Evolutionary conservation across 2,329 filamentous ascomycete genomes (phyloP).

Genomic region (Beauveria rudraprayagi): DNA sequence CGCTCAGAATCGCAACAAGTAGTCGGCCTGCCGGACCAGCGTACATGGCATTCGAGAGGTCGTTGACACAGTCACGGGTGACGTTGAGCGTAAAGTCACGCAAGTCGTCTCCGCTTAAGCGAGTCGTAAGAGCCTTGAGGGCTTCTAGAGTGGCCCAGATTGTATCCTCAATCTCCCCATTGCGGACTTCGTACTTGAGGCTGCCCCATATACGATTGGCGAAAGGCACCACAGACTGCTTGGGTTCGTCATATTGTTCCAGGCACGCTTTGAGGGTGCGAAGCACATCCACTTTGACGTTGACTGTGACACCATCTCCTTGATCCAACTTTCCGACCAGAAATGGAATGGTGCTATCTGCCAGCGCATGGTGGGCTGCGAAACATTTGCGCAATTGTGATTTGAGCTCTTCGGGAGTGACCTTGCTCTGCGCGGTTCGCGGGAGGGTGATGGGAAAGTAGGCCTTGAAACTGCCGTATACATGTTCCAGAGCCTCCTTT

Average conservation of each 20-base stretch:
- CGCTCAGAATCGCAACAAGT: slow-evolving; percentile 42
- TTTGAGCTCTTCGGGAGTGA: slow-evolving; percentile 51
- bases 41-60: slow-evolving; percentile 46
- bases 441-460: slow-evolving; percentile 54
- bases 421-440: slow-evolving; percentile 40
- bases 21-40: slow-evolving; percentile 44
- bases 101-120: slow-evolving; percentile 36
- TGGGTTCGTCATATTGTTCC: slow-evolving; percentile 37
- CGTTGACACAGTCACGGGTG: slow-evolving; percentile 45
- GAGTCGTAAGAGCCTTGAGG: slow-evolving; percentile 39
- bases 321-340: slow-evolving; percentile 50
- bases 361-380: slow-evolving; percentile 38
- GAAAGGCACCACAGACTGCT: slow-evolving; percentile 40
- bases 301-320: slow-evolving; percentile 48
- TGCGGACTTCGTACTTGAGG: slow-evolving; percentile 56
- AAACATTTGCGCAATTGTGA: slow-evolving; percentile 45
- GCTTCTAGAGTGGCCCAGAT: slow-evolving; percentile 49
- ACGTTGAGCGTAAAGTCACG: slow-evolving; percentile 39
- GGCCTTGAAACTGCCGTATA: slow-evolving; percentile 48
- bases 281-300: slow-evolving; percentile 52
- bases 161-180: slow-evolving; percentile 50
- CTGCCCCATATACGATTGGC: slow-evolving; percentile 47
- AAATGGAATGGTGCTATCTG: slow-evolving; percentile 42
- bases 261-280: slow-evolving; percentile 48
- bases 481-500: slow-evolving; percentile 37